Conservation (phyloP, 2,329 filamentous ascomycete species). For the Fusarium aywerte region DNA sequence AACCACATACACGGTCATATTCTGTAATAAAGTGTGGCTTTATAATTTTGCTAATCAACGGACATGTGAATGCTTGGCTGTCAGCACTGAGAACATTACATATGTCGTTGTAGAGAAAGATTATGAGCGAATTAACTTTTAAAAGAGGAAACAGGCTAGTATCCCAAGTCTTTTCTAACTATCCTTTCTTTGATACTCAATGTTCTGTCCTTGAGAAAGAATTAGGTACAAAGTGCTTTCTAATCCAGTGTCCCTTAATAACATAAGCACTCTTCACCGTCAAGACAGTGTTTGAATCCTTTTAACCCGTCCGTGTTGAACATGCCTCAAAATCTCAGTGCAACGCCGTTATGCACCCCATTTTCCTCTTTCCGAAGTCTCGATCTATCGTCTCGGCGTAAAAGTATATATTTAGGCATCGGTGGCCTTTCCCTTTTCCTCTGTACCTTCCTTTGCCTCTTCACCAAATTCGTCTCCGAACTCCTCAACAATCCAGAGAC, state of each 20-base stretch:
- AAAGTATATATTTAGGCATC: not conserved
- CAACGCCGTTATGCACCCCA: slow-evolving; percentile 15
- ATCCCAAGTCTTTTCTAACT: not conserved
- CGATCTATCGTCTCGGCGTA: slow-evolving; percentile 16
- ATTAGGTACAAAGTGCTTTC: slow-evolving; percentile 4
- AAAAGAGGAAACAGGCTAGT: not conserved
- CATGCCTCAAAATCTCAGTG: slow-evolving; percentile 16
- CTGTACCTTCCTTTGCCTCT: slow-evolving; percentile 35
- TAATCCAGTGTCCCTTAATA: not conserved
- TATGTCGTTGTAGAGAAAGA: not conserved
- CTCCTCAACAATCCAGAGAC: slow-evolving; percentile 87
- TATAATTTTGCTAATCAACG: not conserved
- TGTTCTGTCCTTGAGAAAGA: not conserved
- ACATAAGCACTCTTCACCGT: not conserved
- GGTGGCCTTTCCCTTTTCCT: not conserved
- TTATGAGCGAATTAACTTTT: not conserved
- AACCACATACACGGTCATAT: not conserved
- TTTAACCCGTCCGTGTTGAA: slow-evolving; percentile 32
- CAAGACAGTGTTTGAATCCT: slow-evolving; percentile 25
- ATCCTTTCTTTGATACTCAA: not conserved
- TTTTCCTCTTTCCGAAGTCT: not conserved
- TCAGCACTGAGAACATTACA: not conserved
- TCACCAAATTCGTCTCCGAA: slow-evolving; percentile 71
- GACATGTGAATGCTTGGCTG: not conserved
- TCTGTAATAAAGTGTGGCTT: not conserved